Conservation (phyloP, 2,329 filamentous ascomycete genomes). For the Paecilomyces formosus region DNA sequence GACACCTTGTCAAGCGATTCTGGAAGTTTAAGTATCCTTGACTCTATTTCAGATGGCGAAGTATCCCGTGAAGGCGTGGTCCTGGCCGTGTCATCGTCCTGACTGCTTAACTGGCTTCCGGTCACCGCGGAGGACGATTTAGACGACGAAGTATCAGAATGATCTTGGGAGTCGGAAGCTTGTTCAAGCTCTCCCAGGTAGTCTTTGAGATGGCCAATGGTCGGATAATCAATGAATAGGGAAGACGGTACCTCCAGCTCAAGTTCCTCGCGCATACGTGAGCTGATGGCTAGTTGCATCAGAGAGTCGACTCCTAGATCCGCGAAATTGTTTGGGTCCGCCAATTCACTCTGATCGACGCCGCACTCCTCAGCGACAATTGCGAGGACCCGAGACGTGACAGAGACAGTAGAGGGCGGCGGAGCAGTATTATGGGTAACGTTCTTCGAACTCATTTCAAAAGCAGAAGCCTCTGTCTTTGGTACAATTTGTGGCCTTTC, state of each 20-base stretch:
- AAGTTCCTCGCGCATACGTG: slow-evolving; percentile 51
- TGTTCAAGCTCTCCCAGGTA: slow-evolving; percentile 48
- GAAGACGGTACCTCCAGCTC: slow-evolving; percentile 48
- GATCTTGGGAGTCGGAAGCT: slow-evolving; percentile 31
- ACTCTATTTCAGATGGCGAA: background rate
- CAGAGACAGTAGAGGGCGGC: background rate
- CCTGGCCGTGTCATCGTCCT: background rate
- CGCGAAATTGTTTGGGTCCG: slow-evolving; percentile 2
- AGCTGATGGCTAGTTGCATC: slow-evolving; percentile 53
- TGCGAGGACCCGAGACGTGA: background rate
- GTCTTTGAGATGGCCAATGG: slow-evolving; percentile 51
- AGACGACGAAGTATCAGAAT: slow-evolving; percentile 16
- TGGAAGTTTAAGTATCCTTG: background rate
- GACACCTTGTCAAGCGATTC: background rate
- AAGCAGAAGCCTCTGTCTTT: background rate
- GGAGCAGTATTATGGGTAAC: background rate
- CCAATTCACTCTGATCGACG: slow-evolving; percentile 4
- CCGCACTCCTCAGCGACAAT: slow-evolving; percentile 8
- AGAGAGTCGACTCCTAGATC: slow-evolving; percentile 50
- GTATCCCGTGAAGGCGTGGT: background rate
- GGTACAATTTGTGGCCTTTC: background rate
- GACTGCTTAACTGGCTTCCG: background rate
- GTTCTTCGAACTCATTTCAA: background rate
- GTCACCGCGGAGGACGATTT: background rate
- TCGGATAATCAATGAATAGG: slow-evolving; percentile 48